phyloP scores from a whole-genome alignment of 108 stramenopile species.

The Discostella stelligeroides region DNA sequence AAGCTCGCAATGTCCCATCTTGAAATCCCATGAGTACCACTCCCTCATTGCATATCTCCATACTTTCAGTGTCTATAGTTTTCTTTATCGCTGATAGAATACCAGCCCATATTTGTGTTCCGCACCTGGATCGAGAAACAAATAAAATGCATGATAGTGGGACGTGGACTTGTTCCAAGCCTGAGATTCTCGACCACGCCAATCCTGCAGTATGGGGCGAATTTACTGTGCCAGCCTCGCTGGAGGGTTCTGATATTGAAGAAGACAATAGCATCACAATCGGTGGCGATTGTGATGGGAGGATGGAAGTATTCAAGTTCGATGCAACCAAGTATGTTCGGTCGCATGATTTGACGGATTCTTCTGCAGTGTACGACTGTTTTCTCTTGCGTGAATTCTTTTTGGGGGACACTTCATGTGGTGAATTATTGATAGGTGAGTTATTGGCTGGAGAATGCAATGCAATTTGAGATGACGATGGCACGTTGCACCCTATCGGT shows the following conservation, averaged over 20 bases:
- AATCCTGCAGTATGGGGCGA: neutral
- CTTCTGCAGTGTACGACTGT: neutral
- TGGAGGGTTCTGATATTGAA: no score
- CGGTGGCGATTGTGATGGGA: conserved; percentile 29
- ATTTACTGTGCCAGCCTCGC: neutral
- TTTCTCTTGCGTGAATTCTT: conserved; percentile 39
- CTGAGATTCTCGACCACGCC: conserved; percentile 29
- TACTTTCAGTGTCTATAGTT: neutral
- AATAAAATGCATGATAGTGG: conserved; percentile 39
- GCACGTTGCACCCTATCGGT: neutral
- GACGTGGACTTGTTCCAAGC: conserved; percentile 21
- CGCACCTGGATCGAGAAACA: conserved; percentile 26
- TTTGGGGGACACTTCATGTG: conserved; percentile 7
- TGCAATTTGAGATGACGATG: neutral
- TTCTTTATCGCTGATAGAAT: conserved; percentile 14
- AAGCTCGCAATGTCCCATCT: no score
- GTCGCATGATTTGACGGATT: neutral
- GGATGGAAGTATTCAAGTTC: conserved; percentile 21
- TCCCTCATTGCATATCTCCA: no score
- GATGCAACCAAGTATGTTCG: conserved; percentile 44
- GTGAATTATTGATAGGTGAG: neutral
- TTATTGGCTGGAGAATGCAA: neutral
- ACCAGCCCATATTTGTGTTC: conserved; percentile 16
- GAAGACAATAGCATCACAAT: conserved; percentile 31
- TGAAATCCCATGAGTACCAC: no score